phyloP scores from a whole-genome alignment of 495 filamentous ascomycete genomes.

The Lasiosphaeriaceae sp. region DNA sequence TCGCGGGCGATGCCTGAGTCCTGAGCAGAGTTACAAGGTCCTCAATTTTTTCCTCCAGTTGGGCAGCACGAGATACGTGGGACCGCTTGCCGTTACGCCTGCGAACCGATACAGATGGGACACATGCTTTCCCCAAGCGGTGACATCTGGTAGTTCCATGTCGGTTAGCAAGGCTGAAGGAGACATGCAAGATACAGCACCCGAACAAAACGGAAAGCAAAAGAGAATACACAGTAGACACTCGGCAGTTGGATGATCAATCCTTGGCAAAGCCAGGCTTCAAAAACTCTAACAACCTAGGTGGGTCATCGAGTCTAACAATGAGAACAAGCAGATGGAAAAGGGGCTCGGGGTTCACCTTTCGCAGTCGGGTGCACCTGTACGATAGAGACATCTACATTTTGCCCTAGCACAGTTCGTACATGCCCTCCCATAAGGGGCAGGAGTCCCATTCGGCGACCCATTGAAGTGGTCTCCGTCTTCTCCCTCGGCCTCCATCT shows the following conservation, averaged over 20 bases:
- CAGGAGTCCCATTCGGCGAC: constrained; percentile 19
- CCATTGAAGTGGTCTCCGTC: neutral
- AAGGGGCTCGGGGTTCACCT: constrained; percentile 33
- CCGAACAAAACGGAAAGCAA: too few relatives aligned
- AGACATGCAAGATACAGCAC: too few relatives aligned
- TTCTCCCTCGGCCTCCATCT: neutral
- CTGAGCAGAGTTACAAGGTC: constrained; percentile 41
- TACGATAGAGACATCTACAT: constrained; percentile 49
- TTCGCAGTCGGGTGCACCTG: constrained; percentile 40
- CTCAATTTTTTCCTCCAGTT: constrained; percentile 44
- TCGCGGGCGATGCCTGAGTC: constrained; percentile 16
- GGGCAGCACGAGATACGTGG: constrained; percentile 33
- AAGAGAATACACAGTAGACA: too few relatives aligned
- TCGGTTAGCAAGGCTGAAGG: neutral
- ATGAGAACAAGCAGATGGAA: too few relatives aligned
- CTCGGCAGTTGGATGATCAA: too few relatives aligned
- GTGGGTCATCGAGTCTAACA: too few relatives aligned
- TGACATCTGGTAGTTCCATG: constrained; percentile 24
- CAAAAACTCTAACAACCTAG: too few relatives aligned
- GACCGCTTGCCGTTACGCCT: constrained; percentile 28
- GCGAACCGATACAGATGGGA: constrained; percentile 37
- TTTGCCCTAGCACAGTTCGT: constrained; percentile 54
- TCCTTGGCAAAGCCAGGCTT: too few relatives aligned
- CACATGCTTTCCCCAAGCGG: constrained; percentile 37
- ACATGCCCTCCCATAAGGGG: constrained; percentile 51